phyloP scores from a whole-genome alignment of 1,139 yeast species.

The Yamadazyma atmosphaerica region DNA sequence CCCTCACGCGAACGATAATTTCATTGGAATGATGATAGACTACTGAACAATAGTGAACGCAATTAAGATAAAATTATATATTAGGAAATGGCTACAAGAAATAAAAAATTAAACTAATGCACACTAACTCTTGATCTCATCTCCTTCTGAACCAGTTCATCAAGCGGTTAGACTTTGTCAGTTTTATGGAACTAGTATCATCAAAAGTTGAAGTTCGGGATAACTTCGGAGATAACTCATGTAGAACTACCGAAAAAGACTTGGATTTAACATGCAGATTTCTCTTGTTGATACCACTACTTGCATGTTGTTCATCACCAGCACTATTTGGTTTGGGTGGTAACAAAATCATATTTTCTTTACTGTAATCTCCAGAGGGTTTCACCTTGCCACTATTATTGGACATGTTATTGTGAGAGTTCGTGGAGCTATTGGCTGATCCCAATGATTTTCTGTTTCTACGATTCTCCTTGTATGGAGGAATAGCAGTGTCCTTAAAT shows the following conservation, averaged over 20 bases:
- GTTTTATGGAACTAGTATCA: slow-evolving; percentile 11
- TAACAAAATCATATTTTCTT: neutral
- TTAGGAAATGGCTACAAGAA: neutral
- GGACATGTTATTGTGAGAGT: neutral
- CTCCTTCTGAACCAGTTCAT: slow-evolving; percentile 19
- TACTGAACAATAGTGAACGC: no score
- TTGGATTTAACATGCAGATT: slow-evolving; percentile 13
- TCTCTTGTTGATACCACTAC: neutral
- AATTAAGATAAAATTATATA: no score
- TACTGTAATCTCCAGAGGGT: neutral
- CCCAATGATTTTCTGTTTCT: neutral
- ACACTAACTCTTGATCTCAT: slow-evolving; percentile 1
- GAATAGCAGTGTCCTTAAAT: slow-evolving; percentile 31
- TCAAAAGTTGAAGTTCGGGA: slow-evolving; percentile 10
- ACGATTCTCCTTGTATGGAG: slow-evolving; percentile 19
- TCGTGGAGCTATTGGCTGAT: neutral
- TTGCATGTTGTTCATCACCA: neutral
- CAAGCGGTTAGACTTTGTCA: slow-evolving; percentile 12
- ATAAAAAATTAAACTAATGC: no score
- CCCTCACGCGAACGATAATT: no score
- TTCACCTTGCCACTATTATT: slow-evolving; percentile 1
- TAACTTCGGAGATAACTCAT: slow-evolving; percentile 12
- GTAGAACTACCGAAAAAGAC: slow-evolving; percentile 13
- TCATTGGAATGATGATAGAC: no score
- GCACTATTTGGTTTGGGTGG: slow-evolving; percentile 3